Evolutionary conservation across 805 yeast genomes (phyloP), one percentile per base, ranked within the genome.

Genomic region (Yarrowia bubula): DNA sequence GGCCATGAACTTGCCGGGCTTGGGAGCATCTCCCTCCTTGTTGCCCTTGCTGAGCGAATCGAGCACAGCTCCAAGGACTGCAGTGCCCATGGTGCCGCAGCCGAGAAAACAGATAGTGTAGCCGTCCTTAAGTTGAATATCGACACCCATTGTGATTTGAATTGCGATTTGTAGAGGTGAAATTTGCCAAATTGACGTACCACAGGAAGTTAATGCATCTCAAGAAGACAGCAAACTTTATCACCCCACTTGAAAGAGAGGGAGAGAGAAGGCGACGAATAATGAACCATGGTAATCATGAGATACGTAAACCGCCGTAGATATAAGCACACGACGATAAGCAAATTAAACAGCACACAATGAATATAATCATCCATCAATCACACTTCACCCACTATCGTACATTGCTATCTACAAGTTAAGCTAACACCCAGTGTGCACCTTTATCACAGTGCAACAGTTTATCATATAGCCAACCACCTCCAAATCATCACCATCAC

Each of bases 31-130:
- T 31, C 76, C 67, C 17, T 53, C 65, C 17, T 37, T 58, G 28
- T 48, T 70, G 9, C 68, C 68, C 33, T 74, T 69, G 43, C 71
- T 73, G 28, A 78, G 77, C 3, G 81, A 74, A 61, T 83, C 82
- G 64, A 90, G 78, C 51, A 89, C 85, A 10, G 98, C 96, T 11
- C 90, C 81, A 37, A 90, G 82, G 53, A 95, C 90, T 10, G 98
- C 97, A 15, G 93, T 88, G 66, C 98, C 98, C 91, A 95, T 90
- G 65, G 89, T 92, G 67, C 99, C 99, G 71, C 96, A 86, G 39
- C 98, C 99, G 64, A 95, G 81, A 35, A 95, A 86, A 15, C 92
- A 83, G 63, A 93, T 77, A 4, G 90, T 87, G 78, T 75, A 76
- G 15, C 74, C 76, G 39, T 38, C 48, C 41, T 62, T 66, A 28